These are phyloP conservation scores for Penicillium manginii DNA, from an alignment of 495 filamentous ascomycete genomes.

Conservation along the genomic window DNA sequence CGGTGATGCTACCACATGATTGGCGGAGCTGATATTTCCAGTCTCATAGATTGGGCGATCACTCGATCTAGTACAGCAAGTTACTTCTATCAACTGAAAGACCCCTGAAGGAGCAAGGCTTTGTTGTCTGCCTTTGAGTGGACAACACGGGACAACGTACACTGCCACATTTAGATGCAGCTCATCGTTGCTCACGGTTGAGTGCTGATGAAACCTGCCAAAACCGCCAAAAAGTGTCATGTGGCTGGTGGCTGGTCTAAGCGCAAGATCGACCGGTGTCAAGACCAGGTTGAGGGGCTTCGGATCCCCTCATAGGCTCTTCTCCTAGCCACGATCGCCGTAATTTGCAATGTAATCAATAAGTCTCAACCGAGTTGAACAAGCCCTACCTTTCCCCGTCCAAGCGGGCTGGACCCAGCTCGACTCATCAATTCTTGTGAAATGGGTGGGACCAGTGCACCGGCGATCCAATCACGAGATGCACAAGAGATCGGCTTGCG, in stretches of 20 bases:
- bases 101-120: not conserved
- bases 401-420: not conserved
- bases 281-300: constrained; percentile 18
- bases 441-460: constrained; percentile 3
- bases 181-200: not conserved
- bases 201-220: not conserved
- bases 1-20: constrained; percentile 11
- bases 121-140: not conserved
- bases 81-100: constrained; percentile 5
- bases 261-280: constrained; percentile 10
- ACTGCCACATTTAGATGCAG: not conserved
- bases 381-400: not conserved
- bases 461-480: constrained; percentile 22
- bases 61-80: constrained; percentile 7
- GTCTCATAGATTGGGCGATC: constrained; percentile 2
- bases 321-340: constrained; percentile 1
- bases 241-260: constrained; percentile 11
- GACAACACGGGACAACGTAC: not conserved
- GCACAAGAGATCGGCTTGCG: not conserved
- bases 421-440: not conserved
- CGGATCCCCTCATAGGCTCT: constrained; percentile 9
- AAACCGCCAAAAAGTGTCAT: not conserved
- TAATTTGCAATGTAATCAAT: constrained; percentile 3
- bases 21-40: constrained; percentile 3
- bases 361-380: constrained; percentile 2